Base-by-base conservation (phyloP, 2,329 filamentous ascomycete species). In the Microdochium nivale region DNA sequence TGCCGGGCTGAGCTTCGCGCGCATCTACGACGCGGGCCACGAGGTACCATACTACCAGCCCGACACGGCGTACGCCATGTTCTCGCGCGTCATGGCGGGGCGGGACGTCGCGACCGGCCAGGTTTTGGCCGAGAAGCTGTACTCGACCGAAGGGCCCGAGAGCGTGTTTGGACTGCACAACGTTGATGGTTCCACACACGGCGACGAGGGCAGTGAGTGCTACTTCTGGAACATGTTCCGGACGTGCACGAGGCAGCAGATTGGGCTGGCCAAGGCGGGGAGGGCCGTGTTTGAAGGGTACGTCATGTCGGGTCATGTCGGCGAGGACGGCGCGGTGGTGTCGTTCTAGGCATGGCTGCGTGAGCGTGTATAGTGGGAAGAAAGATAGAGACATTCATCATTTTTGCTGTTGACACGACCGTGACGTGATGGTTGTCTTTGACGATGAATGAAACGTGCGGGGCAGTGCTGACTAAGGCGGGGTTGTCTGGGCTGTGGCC, bases 41-140 rank as follows among this genome's bases (percentile, higher is more conserved):
- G 67, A 70, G 57, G 69, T 71, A 24, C 78, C 77, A 0, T 79
- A 78, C 60, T 80, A 80, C 60, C 77, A 80, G 59, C 78, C 71
- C 3, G 64, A 74, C 30, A 72, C 69, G 10, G 63, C 76, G 9
- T 63, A 78, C 13, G 70, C 72, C 54, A 67, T 79, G 53, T 77
- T 80, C 55, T 66, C 74, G 61, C 70, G 77, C 13, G 71, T 70
- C 13, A 37, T 14, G 13, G 8, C 33, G 4, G 13, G n/a, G 7
- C 8, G 16, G 33, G 33, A 37, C n/a, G 33, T 37, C n/a, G 33
- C 33, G 13, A 37, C 33, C 7, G 33, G 33, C 14, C 5, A 16
- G n/a, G 13, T 37, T 16, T 14, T 14, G 11, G 14, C 33, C 4
- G n/a, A 37, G 11, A 30, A 30, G 27, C 27, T 19, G 33, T 37